Evolutionary conservation across 129 eudicot genomes (phyloP), one percentile per base, ranked within the genome.

Genomic region (Flaveria bidentis): DNA sequence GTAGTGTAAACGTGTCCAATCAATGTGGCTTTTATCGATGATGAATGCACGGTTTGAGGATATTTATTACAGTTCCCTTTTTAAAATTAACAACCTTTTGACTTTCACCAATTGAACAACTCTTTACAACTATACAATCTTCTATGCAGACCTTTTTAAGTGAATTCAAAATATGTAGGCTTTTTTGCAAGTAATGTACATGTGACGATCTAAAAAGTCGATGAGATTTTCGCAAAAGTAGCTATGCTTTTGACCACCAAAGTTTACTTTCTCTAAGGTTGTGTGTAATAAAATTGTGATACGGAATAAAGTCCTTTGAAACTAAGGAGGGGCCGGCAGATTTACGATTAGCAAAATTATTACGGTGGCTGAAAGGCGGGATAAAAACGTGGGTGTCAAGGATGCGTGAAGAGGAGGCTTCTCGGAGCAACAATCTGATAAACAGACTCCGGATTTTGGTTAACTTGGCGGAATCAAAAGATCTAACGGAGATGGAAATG

Each of bases 61-160:
- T 23, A 23, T 9, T 58, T 58, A 23, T 9, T 25, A 28, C 39
- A 61, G 12, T 61, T 25, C 15, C n/a, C 12, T 28, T 61, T 14
- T 9, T 11, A 61, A 26, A 61, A 36, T 36, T 26, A 25, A 20
- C 39, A 25, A 12, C 67, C 9, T 61, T 1, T 61, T 61, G 42
- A 61, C 67, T 61, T 61, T 61, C 67, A 61, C 18, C 65, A 23
- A 57, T 22, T 20, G 2, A 57, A 57, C 9, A 12, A 10, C 41
- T 61, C 67, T 61, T 26, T 61, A 61, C 67, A 61, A 26, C 67
- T 26, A 61, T 25, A 26, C 67, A 25, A 26, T 39, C 14, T 61
- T 57, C 22, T 22, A 58, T 11, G 36, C 39, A 61, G 12, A 13
- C 41, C 67, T 25, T 61, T 20, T 61, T 61, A 22, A 26, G 41